Conservation (phyloP, 2,329 filamentous ascomycete genomes). For the Fusarium stilboides region DNA sequence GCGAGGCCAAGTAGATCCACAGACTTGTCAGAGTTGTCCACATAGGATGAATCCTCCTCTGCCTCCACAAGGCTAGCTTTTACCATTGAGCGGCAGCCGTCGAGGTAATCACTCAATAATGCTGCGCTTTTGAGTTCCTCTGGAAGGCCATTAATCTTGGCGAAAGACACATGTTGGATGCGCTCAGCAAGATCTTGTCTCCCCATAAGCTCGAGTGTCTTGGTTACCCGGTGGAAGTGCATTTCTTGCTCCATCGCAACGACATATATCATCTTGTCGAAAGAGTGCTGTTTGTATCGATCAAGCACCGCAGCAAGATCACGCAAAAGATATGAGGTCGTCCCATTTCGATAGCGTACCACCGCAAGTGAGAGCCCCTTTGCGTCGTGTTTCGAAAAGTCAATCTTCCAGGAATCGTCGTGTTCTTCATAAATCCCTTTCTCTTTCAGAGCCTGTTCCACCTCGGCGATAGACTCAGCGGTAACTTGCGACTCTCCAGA, state of each 20-base stretch:
- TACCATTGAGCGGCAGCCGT: constrained; percentile 21
- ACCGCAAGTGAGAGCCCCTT: constrained; percentile 79
- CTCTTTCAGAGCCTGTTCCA: constrained; percentile 71
- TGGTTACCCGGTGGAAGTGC: constrained; percentile 81
- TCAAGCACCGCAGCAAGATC: constrained; percentile 80
- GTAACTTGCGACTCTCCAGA: constrained; percentile 76
- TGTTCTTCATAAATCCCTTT: constrained; percentile 74
- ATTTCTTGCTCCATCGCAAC: constrained; percentile 80
- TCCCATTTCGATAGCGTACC: constrained; percentile 69
- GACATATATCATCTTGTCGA: constrained; percentile 86
- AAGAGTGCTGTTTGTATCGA: constrained; percentile 71
- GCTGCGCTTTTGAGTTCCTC: constrained; percentile 31
- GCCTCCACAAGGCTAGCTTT: constrained; percentile 6
- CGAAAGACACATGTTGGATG: constrained; percentile 62
- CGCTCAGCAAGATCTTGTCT: constrained; percentile 52
- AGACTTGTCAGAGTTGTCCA: constrained; percentile 32
- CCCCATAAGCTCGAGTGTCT: constrained; percentile 60
- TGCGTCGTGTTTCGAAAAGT: constrained; percentile 80
- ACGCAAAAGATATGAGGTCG: constrained; percentile 71
- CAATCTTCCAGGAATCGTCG: constrained; percentile 77
- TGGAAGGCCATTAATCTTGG: constrained; percentile 64
- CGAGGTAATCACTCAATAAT: constrained; percentile 45
- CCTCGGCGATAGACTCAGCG: constrained; percentile 68
- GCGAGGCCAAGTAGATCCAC: constrained; percentile 33
- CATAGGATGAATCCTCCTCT: constrained; percentile 20